Conservation (phyloP, 768 basidiomycete genomes). For the Amanita fuliginea region DNA sequence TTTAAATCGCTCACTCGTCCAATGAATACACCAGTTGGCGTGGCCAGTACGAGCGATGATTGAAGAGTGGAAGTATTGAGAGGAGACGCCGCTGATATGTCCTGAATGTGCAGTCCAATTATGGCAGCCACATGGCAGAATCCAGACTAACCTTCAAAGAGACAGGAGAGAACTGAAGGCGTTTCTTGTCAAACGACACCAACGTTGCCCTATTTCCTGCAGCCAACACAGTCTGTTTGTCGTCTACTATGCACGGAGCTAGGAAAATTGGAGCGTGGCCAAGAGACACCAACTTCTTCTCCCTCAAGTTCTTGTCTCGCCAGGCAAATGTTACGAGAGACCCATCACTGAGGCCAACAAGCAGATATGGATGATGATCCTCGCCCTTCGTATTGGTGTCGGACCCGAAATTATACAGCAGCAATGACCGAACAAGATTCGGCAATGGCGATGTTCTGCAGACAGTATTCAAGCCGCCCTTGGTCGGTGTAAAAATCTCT, state of each 20-base stretch:
- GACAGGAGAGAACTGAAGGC: slow-evolving; percentile 58
- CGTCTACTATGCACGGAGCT: slow-evolving; percentile 42
- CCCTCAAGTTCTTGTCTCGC: slow-evolving; percentile 27
- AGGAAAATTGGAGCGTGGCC: slow-evolving; percentile 60
- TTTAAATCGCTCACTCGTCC: slow-evolving; percentile 59
- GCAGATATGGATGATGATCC: slow-evolving; percentile 40
- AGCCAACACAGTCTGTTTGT: slow-evolving; percentile 51
- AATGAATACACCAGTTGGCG: slow-evolving; percentile 43
- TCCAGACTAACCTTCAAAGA: slow-evolving; percentile 43
- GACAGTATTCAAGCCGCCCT: slow-evolving; percentile 16
- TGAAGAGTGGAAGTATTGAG: slow-evolving; percentile 38
- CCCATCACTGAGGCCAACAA: slow-evolving; percentile 72
- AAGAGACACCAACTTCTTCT: slow-evolving; percentile 50
- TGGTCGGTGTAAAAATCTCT: slow-evolving; percentile 34
- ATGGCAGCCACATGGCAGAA: neutral
- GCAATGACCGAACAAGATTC: slow-evolving; percentile 34
- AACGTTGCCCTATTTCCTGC: slow-evolving; percentile 61
- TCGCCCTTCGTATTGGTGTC: slow-evolving; percentile 20
- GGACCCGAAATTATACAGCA: slow-evolving; percentile 49
- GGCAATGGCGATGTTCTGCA: slow-evolving; percentile 26
- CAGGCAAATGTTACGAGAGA: slow-evolving; percentile 49
- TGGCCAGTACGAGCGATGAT: slow-evolving; percentile 49
- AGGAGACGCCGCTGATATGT: slow-evolving; percentile 39
- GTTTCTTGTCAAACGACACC: slow-evolving; percentile 54
- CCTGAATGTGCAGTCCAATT: slow-evolving; percentile 17